phyloP scores from a whole-genome alignment of 2,329 filamentous ascomycete species.

The Aspergillus neotritici region DNA sequence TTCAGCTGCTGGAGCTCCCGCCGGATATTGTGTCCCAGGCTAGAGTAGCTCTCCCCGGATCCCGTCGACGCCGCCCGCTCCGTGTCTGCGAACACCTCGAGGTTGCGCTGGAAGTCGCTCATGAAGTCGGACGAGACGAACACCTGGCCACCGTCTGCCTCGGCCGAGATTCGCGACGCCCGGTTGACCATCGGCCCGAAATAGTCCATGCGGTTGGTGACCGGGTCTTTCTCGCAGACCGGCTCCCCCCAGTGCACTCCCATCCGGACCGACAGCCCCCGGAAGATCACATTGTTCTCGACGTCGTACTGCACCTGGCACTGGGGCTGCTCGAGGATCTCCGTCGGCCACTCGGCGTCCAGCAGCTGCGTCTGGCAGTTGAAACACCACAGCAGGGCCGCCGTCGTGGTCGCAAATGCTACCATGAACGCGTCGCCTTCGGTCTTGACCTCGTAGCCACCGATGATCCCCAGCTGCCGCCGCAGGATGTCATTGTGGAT shows the following conservation, averaged over 20 bases:
- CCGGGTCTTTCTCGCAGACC: constrained; percentile 90
- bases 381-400: constrained; percentile 92
- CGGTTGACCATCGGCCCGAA: constrained; percentile 99
- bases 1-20: constrained; percentile 82
- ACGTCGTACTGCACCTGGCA: constrained; percentile 78
- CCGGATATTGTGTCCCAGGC: constrained; percentile 68
- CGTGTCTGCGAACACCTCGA: constrained; percentile 84
- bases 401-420: constrained; percentile 92
- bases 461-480: constrained; percentile 83
- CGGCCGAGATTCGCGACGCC: constrained; percentile 84
- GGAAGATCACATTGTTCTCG: constrained; percentile 85
- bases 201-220: constrained; percentile 98
- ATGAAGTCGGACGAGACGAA: constrained; percentile 97
- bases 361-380: constrained; percentile 83
- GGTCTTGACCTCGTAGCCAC: constrained; percentile 98
- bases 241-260: constrained; percentile 93
- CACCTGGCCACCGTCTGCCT: constrained; percentile 94
- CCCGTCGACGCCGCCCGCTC: constrained; percentile 63
- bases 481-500: constrained; percentile 97
- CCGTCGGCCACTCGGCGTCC: constrained; percentile 85
- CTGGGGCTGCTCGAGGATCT: constrained; percentile 80
- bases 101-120: constrained; percentile 83
- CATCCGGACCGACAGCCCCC: constrained; percentile 92
- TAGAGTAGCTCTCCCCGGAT: constrained; percentile 66
- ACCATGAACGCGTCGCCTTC: constrained; percentile 99